phyloP scores from a whole-genome alignment of 106 monocot genomes.

The Cymbidium sinense region DNA sequence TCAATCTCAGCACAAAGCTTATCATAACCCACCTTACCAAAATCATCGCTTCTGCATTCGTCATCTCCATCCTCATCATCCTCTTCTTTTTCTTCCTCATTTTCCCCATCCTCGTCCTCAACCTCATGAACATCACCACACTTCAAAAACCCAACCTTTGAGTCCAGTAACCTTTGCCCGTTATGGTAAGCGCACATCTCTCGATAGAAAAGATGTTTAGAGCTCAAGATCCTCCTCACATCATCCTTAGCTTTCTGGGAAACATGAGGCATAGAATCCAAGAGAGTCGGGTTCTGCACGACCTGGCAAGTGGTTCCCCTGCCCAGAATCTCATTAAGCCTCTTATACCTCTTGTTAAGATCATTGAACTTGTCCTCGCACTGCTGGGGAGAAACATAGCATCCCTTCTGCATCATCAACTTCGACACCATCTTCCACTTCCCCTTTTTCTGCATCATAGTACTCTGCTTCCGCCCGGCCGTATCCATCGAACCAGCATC shows the following conservation, averaged over 20 bases:
- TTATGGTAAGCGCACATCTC: slow-evolving; percentile 96
- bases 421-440: slow-evolving; percentile 83
- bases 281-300: slow-evolving; percentile 59
- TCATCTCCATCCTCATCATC: slow-evolving; percentile 2
- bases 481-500: slow-evolving; percentile 2
- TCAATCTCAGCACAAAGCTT: background rate
- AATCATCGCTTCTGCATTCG: background rate
- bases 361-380: slow-evolving; percentile 97
- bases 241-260: slow-evolving; percentile 72
- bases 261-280: slow-evolving; percentile 54
- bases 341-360: slow-evolving; percentile 81
- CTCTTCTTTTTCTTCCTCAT: background rate
- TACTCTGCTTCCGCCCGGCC: slow-evolving; percentile 21
- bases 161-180: slow-evolving; percentile 25
- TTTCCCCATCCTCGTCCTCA: background rate
- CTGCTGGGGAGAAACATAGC: slow-evolving; percentile 79
- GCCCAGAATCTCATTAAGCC: slow-evolving; percentile 80
- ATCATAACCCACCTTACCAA: background rate
- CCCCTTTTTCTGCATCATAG: slow-evolving; percentile 65
- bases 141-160: background rate
- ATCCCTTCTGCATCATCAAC: slow-evolving; percentile 61
- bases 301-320: slow-evolving; percentile 75
- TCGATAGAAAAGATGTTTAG: slow-evolving; percentile 84
- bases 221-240: slow-evolving; percentile 76
- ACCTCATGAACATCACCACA: background rate